Base-by-base conservation (phyloP, 169 alveolate genomes). In the Plasmodium reichenowi region DNA sequence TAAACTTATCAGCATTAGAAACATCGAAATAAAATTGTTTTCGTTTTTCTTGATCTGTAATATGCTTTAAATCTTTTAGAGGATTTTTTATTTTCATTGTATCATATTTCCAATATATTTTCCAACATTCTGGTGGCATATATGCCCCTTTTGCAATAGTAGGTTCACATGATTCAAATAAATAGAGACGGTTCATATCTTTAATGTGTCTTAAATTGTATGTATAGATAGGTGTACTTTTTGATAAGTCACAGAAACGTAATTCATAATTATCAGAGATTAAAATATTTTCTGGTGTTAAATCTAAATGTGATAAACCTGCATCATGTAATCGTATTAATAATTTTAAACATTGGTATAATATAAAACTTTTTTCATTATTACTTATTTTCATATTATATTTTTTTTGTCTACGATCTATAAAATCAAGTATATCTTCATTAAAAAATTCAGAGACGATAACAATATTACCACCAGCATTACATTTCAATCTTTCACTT, bases 121-220 rank as follows among this genome's bases (percentile, higher is more conserved):
- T 80, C 97, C 97, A 94, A 87, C 96, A 92, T 64, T 94, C 97
- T 10, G 97, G 97, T 0, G 97, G 97, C 97, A 94, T 94, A 50
- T 94, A 94, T 6, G 97, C 95, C 12, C 96, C 97, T 74, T 94
- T 94, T 8, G 94, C 97, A 17, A 94, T 93, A 24, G 97, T 94
- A 8, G 97, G 97, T 43, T 94, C 97, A 83, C 97, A 94, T 63
- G 95, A 92, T 20, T 90, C 93, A 75, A 93, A 93, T 47, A 88
- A 83, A 74, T 80, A 86, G 26, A 88, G 67, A 15, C 93, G 89
- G 43, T 83, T 90, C 17, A 74, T 45, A 67, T 93, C 92, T 70
- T 93, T 92, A n/a, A 90, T 67, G 45, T 93, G 93, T 13, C 93
- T 88, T 45, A 92, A 92, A 85, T 88, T 85, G 26, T 88, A 83